phyloP scores from a whole-genome alignment of 1,284 basidiomycete genomes.

The Puccinia horiana region DNA sequence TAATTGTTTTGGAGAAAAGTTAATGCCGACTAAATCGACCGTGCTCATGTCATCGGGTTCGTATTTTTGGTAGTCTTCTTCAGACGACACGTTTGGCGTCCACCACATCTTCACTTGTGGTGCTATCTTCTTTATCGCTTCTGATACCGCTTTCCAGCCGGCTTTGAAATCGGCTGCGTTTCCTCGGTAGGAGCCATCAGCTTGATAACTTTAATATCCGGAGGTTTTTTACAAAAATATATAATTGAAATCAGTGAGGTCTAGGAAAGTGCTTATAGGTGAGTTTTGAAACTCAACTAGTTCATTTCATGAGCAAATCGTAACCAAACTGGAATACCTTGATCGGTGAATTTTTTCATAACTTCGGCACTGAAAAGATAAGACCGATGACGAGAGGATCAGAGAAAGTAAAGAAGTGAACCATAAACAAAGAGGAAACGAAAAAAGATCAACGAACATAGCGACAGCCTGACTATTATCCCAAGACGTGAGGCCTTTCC shows the following conservation, averaged over 20 bases:
- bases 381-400: too few relatives aligned
- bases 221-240: too few relatives aligned
- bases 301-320: conserved; percentile 58
- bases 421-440: background rate
- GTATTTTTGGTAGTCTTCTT: conserved; percentile 54
- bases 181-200: conserved; percentile 55
- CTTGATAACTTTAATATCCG: conserved; percentile 26
- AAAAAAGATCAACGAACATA: conserved; percentile 13
- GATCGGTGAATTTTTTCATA: conserved; percentile 59
- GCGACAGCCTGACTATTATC: conserved; percentile 57
- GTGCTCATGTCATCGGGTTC: conserved; percentile 56
- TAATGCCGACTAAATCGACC: conserved; percentile 57
- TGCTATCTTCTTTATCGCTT: conserved; percentile 55
- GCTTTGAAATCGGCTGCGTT: conserved; percentile 57
- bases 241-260: too few relatives aligned
- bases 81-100: conserved; percentile 55
- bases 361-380: conserved; percentile 51
- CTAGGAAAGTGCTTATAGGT: too few relatives aligned
- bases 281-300: conserved; percentile 46
- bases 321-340: conserved; percentile 59
- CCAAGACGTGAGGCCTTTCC: conserved; percentile 52
- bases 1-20: conserved; percentile 55
- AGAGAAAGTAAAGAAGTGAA: background rate
- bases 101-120: conserved; percentile 57
- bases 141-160: conserved; percentile 57